phyloP scores from a whole-genome alignment of 2,329 filamentous ascomycete genomes.

The Geosmithia putterillii region DNA sequence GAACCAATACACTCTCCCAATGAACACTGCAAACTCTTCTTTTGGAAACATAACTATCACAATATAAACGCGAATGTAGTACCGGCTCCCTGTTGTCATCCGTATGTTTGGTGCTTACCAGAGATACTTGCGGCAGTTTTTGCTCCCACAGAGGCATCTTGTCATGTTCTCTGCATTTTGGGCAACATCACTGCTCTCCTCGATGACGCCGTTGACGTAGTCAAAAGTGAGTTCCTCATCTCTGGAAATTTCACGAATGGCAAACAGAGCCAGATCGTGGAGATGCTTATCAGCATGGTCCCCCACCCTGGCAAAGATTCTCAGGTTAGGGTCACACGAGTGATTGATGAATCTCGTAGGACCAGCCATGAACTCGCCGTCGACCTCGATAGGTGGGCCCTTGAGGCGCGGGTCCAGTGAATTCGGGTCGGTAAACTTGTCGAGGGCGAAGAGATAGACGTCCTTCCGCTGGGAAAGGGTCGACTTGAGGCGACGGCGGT shows the following conservation, averaged over 20 bases:
- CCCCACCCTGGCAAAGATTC: conserved; percentile 68
- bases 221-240: conserved; percentile 69
- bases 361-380: conserved; percentile 66
- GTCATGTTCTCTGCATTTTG: conserved; percentile 39
- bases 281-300: conserved; percentile 63
- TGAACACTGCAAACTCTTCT: too few relatives aligned
- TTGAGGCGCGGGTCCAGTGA: conserved; percentile 44
- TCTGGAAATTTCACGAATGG: conserved; percentile 49
- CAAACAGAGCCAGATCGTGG: conserved; percentile 69
- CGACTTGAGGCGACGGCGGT: conserved; percentile 45
- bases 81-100: not conserved
- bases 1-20: too few relatives aligned
- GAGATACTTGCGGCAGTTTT: conserved; percentile 55
- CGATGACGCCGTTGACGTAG: conserved; percentile 55
- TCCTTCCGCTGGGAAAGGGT: conserved; percentile 51
- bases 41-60: not conserved
- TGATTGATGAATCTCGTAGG: conserved; percentile 78
- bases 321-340: conserved; percentile 65
- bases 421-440: conserved; percentile 58
- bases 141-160: conserved; percentile 48
- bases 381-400: conserved; percentile 45
- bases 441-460: conserved; percentile 68
- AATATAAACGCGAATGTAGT: not conserved
- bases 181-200: conserved; percentile 25
- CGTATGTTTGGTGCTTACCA: conserved; percentile 39